Evolutionary conservation across 2,329 filamentous ascomycete genomes (phyloP).

Genomic region (Sporothrix humicola): DNA sequence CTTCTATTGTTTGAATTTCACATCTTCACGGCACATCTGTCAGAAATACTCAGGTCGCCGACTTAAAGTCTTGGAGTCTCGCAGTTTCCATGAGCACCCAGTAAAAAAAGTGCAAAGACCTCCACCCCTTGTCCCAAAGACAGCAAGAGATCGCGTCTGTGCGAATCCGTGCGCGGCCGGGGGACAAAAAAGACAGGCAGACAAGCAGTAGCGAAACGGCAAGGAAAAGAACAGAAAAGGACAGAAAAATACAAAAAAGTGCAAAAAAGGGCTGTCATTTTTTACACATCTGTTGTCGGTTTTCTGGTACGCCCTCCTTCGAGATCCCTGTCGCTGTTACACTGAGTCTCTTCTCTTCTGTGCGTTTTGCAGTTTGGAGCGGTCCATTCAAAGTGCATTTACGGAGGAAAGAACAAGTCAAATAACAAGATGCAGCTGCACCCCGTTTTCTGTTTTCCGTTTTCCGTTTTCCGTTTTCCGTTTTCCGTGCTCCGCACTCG

Average conservation of each 20-base stretch:
- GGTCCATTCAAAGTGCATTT: too few species aligned
- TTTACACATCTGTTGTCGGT: constrained; percentile 12
- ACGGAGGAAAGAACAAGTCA: too few species aligned
- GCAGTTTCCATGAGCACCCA: background rate
- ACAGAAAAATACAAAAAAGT: background rate
- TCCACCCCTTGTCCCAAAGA: constrained; percentile 12
- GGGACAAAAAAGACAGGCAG: background rate
- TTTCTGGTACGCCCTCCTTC: constrained; percentile 7
- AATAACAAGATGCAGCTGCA: too few species aligned
- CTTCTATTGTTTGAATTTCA: too few species aligned
- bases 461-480: background rate
- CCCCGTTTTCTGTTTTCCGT: background rate
- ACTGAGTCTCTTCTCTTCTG: background rate
- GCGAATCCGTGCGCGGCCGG: constrained; percentile 23
- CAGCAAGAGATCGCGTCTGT: constrained; percentile 20
- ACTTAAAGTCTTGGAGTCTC: background rate
- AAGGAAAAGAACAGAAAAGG: background rate
- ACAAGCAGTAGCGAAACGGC: background rate
- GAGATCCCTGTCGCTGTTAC: background rate
- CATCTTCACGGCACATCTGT: too few species aligned
- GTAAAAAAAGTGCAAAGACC: constrained; percentile 4
- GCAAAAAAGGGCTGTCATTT: background rate
- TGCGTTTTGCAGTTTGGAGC: background rate
- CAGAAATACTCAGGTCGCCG: background rate
- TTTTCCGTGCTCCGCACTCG: background rate